Conservation (phyloP, 257 asterid genomes). For the Prunella vulgaris region DNA sequence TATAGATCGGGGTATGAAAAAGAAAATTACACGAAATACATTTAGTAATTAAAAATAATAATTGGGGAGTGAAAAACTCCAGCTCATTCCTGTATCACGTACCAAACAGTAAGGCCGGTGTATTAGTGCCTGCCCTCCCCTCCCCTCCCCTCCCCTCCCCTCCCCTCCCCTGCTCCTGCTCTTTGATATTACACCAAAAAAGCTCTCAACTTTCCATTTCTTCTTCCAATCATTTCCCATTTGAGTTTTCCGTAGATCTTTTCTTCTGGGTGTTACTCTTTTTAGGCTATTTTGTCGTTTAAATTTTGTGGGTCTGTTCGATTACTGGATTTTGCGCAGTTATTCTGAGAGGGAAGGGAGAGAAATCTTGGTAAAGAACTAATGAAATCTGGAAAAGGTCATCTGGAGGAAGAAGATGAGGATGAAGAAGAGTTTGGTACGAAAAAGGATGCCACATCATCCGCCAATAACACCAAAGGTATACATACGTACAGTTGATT, state of each 20-base stretch:
- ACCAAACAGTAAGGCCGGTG: constrained; percentile 36
- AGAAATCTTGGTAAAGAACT: constrained; percentile 23
- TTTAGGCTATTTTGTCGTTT: constrained; percentile 11
- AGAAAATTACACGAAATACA: too few species aligned
- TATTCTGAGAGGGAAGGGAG: constrained; percentile 12
- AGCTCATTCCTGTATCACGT: constrained; percentile 26
- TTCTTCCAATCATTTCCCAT: background rate
- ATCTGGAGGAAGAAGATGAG: constrained; percentile 71
- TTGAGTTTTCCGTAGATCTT: constrained; percentile 32
- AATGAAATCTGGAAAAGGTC: constrained; percentile 77
- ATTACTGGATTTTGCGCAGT: constrained; percentile 31
- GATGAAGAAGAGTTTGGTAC: constrained; percentile 66
- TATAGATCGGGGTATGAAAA: too few species aligned
- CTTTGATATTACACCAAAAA: background rate
- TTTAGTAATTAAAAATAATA: background rate
- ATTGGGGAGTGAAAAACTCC: background rate
- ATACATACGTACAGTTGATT: background rate
- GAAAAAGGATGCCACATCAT: constrained; percentile 50
- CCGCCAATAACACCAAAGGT: constrained; percentile 57
- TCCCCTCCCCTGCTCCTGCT: too few species aligned
- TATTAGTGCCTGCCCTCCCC: background rate
- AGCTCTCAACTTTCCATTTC: constrained; percentile 22
- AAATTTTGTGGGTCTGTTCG: constrained; percentile 26
- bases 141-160: too few species aligned
- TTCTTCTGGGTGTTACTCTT: constrained; percentile 9